Conservation (phyloP, 257 asterid genomes). For the Solanum medicagineum region DNA sequence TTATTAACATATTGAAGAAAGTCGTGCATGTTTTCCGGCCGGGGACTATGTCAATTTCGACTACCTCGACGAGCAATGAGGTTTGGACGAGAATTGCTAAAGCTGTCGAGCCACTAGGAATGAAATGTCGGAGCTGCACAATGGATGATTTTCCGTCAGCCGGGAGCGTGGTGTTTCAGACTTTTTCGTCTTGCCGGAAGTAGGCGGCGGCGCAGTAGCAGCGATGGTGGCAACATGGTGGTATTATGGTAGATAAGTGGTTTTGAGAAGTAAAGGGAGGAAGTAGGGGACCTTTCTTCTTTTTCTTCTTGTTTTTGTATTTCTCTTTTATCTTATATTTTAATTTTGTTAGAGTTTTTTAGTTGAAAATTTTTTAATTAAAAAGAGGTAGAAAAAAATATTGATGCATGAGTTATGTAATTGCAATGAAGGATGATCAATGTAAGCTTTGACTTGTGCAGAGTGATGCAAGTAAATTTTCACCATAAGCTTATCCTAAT, state of each 20-base stretch:
- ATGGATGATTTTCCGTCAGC: conserved; percentile 55
- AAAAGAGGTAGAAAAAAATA: conserved; percentile 16
- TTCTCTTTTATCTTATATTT: conserved; percentile 6
- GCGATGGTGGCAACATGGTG: not conserved
- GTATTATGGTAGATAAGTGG: conserved; percentile 3
- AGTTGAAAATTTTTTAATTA: not conserved
- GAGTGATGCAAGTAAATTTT: conserved; percentile 1
- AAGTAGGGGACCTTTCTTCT: conserved; percentile 10
- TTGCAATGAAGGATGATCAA: conserved; percentile 27
- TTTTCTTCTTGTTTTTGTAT: conserved; percentile 10
- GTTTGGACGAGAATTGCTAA: conserved; percentile 43
- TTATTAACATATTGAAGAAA: conserved; percentile 31
- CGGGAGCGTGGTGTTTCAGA: conserved; percentile 64
- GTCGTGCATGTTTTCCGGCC: conserved; percentile 73
- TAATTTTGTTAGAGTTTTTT: not conserved
- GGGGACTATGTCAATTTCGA: conserved; percentile 52
- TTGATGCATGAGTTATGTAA: conserved; percentile 36
- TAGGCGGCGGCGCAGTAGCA: not conserved
- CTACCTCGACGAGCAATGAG: conserved; percentile 37
- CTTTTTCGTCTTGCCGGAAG: conserved; percentile 44
- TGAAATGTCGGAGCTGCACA: conserved; percentile 62
- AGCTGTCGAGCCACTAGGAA: conserved; percentile 60
- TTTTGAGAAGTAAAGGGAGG: conserved; percentile 18
- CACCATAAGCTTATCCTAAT: not conserved
- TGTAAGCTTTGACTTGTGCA: conserved; percentile 22